phyloP scores from a whole-genome alignment of 306 rosid genomes.

The Malus sylvestris region DNA sequence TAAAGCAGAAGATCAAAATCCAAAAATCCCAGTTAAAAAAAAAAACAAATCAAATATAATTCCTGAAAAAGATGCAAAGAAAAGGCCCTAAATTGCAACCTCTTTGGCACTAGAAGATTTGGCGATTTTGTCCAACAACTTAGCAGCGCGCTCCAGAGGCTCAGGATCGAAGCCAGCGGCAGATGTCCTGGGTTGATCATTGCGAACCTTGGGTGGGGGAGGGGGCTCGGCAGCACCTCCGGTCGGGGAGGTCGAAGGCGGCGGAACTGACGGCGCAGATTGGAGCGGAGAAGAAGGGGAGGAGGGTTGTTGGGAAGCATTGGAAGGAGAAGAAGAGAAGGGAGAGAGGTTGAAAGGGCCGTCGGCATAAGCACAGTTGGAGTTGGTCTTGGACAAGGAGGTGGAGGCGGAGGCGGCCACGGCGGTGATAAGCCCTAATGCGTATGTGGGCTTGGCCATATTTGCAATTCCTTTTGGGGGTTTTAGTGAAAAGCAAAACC shows the following conservation, averaged over 20 bases:
- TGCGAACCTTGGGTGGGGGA: conserved; percentile 43
- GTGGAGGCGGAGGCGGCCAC: conserved; percentile 42
- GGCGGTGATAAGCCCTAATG: conserved; percentile 49
- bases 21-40: background rate
- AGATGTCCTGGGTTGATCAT: conserved; percentile 70
- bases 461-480: background rate
- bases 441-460: conserved; percentile 49
- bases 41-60: background rate
- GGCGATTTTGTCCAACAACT: conserved; percentile 42
- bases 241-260: background rate
- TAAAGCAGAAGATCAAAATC: background rate
- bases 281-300: conserved; percentile 14
- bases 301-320: conserved; percentile 7
- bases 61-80: background rate
- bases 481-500: background rate
- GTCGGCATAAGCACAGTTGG: conserved; percentile 39
- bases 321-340: conserved; percentile 19
- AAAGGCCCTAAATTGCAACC: conserved; percentile 25
- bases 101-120: conserved; percentile 56
- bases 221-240: conserved; percentile 15
- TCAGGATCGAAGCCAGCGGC: conserved; percentile 93
- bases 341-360: conserved; percentile 40
- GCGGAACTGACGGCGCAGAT: conserved; percentile 6
- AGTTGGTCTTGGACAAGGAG: conserved; percentile 14
- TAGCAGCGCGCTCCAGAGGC: conserved; percentile 71